Evolutionary conservation across 2,329 filamentous ascomycete species (phyloP).

Genomic region (Penicillium sp.): DNA sequence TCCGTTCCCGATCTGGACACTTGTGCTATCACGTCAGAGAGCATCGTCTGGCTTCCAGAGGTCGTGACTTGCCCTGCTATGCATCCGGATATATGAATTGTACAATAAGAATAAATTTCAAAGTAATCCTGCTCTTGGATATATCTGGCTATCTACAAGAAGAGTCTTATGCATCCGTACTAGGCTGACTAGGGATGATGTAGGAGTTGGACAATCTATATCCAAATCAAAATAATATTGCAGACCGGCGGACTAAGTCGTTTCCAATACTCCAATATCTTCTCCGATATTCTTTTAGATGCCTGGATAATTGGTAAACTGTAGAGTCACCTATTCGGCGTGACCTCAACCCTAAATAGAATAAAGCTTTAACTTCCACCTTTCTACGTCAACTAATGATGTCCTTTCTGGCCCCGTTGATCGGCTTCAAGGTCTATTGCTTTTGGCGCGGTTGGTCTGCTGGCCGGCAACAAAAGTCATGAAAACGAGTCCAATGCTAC

Average conservation of each 20-base stretch:
- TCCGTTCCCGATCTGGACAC: background rate
- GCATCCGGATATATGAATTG: conserved; percentile 1
- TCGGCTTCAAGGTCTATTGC: background rate
- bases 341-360: no score
- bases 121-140: background rate
- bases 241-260: background rate
- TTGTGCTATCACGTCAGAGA: background rate
- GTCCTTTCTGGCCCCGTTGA: background rate
- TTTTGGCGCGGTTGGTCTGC: background rate
- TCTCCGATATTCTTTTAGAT: no score
- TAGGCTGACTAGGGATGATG: background rate
- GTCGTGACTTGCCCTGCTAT: background rate
- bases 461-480: no score
- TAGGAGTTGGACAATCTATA: background rate
- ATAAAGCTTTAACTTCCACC: background rate
- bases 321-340: no score
- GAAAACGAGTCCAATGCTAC: no score
- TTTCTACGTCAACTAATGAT: background rate
- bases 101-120: conserved; percentile 5
- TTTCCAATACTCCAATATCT: background rate
- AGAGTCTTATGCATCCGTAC: background rate
- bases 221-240: background rate
- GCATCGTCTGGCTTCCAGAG: background rate
- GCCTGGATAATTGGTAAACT: no score
- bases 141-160: background rate